Evolutionary conservation across 306 rosid genomes (phyloP).

Genomic region (Carpinus fangiana): DNA sequence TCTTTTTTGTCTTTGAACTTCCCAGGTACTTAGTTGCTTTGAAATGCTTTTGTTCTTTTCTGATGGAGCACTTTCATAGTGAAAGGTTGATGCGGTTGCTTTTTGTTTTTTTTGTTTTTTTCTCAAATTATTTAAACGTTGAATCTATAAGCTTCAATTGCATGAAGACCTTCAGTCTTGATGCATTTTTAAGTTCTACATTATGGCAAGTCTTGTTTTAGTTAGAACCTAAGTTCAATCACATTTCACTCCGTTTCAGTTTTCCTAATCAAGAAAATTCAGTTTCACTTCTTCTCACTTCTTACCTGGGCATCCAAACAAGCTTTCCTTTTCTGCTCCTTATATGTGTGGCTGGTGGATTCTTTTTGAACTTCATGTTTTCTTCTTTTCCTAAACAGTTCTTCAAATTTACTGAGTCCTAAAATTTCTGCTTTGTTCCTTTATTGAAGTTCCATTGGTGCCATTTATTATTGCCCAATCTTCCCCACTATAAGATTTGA

Average conservation of each 20-base stretch:
- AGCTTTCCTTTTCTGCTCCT: background rate
- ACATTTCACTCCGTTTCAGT: background rate
- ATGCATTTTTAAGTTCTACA: background rate
- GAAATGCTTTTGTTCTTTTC: slow-evolving; percentile 1
- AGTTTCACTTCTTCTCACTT: background rate
- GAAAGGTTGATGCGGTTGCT: slow-evolving; percentile 5
- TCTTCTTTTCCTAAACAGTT: background rate
- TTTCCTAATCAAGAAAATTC: background rate
- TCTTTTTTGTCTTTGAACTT: background rate
- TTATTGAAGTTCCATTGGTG: too few relatives aligned
- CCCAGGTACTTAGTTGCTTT: slow-evolving; percentile 2
- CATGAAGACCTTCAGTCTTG: background rate
- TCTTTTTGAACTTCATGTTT: too few relatives aligned
- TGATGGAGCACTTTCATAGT: slow-evolving; percentile 3
- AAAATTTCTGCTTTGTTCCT: too few relatives aligned
- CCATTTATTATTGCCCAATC: too few relatives aligned
- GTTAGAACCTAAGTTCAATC: background rate
- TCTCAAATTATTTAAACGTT: background rate
- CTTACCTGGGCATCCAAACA: background rate
- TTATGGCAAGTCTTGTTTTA: background rate
- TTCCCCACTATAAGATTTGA: too few relatives aligned
- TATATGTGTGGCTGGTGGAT: too few relatives aligned
- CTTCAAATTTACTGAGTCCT: too few relatives aligned
- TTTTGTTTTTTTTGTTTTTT: background rate
- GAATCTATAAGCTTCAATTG: background rate